Conservation (phyloP, 306 rosid genomes). For the Astragalus glycyphyllos region DNA sequence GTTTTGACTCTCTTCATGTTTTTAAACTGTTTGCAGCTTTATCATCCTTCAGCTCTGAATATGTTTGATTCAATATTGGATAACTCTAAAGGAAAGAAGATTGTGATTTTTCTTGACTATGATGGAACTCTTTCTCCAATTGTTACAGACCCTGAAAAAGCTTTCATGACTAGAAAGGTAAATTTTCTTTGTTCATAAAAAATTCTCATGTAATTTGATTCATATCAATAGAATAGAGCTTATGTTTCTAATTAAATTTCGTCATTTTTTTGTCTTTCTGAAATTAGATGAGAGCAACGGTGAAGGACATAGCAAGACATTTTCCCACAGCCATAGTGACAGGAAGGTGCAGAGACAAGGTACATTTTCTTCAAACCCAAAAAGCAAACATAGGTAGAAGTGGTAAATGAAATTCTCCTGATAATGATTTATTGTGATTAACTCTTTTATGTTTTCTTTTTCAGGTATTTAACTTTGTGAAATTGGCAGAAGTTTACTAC, state of each 20-base stretch:
- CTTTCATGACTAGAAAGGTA: conserved; percentile 90
- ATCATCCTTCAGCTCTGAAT: conserved; percentile 77
- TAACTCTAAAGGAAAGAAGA: conserved; percentile 66
- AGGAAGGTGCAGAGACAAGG: conserved; percentile 90
- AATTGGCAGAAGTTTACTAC: conserved; percentile 76
- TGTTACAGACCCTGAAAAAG: conserved; percentile 86
- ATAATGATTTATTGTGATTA: not conserved
- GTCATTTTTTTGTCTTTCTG: not conserved
- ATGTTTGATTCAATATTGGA: conserved; percentile 65
- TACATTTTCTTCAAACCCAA: conserved; percentile 48
- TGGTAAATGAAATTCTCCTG: not conserved
- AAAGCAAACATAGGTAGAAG: not conserved
- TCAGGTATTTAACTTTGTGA: conserved; percentile 81
- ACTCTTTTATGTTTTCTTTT: conserved; percentile 1
- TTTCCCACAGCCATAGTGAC: conserved; percentile 94
- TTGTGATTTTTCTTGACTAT: conserved; percentile 87
- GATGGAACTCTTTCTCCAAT: conserved; percentile 97
- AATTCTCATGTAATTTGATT: not conserved
- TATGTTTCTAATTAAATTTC: not conserved
- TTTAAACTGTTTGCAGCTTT: conserved; percentile 49
- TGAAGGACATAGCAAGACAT: conserved; percentile 68
- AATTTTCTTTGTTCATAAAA: too few relatives aligned
- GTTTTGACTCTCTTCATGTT: conserved; percentile 1
- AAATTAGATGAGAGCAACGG: conserved; percentile 79
- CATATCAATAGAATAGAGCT: not conserved